These are phyloP conservation scores for Claviceps purpurea DNA, from an alignment of 2,329 filamentous ascomycete species.

Conservation along the genomic window DNA sequence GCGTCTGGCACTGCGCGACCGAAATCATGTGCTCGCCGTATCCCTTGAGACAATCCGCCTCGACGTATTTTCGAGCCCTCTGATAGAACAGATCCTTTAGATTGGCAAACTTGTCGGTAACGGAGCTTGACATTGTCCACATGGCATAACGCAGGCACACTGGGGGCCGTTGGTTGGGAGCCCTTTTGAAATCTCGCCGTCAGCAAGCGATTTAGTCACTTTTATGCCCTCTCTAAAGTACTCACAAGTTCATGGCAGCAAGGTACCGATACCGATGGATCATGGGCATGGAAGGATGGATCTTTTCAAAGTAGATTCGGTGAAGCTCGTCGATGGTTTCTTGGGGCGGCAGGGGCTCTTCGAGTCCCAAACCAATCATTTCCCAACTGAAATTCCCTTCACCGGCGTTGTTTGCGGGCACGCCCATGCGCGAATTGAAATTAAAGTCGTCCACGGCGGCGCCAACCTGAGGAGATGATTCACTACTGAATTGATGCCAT, in stretches of 20 bases:
- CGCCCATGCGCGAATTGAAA: conserved; percentile 35
- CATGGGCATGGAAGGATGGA: conserved; percentile 75
- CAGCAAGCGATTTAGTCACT: neutral
- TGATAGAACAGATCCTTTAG: conserved; percentile 84
- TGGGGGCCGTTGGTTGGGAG: conserved; percentile 74
- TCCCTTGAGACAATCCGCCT: conserved; percentile 81
- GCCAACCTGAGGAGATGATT: conserved; percentile 33
- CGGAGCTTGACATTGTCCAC: conserved; percentile 84
- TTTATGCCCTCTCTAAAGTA: neutral
- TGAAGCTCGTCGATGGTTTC: conserved; percentile 74
- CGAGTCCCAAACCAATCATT: conserved; percentile 46
- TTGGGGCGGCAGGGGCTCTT: conserved; percentile 45
- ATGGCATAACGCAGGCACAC: conserved; percentile 86
- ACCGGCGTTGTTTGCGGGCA: conserved; percentile 34
- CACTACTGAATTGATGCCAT: conserved; percentile 43
- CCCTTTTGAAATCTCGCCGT: conserved; percentile 23
- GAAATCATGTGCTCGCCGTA: conserved; percentile 84
- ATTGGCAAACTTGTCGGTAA: conserved; percentile 66
- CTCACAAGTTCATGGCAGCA: conserved; percentile 71
- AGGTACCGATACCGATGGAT: conserved; percentile 81
- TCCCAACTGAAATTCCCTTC: conserved; percentile 65
- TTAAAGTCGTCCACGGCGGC: conserved; percentile 41
- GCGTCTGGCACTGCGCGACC: conserved; percentile 74
- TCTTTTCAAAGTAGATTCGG: conserved; percentile 78
- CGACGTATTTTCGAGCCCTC: conserved; percentile 76